Conservation (phyloP, 73 alveolate genomes). For the Strombidium stylifer region DNA sequence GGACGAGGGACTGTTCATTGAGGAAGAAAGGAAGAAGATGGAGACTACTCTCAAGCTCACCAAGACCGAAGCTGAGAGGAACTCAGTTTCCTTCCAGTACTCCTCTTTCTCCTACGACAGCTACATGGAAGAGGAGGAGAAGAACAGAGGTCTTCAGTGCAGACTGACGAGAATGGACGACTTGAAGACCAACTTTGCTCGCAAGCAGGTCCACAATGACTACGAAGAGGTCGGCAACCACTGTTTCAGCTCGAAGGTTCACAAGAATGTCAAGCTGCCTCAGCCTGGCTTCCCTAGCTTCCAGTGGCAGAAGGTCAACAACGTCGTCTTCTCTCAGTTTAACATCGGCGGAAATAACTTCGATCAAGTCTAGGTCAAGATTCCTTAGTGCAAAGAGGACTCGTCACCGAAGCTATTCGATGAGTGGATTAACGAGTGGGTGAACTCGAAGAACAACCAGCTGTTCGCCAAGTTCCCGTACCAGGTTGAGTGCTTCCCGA, state of each 20-base stretch:
- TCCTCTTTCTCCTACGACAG: not conserved
- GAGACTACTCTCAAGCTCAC: not conserved
- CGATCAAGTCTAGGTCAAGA: slow-evolving; percentile 9
- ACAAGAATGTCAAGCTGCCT: slow-evolving; percentile 3
- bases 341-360: slow-evolving; percentile 17
- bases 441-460: not conserved
- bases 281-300: slow-evolving; percentile 31
- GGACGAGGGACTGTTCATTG: slow-evolving; percentile 57
- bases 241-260: slow-evolving; percentile 2
- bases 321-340: slow-evolving; percentile 6
- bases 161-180: slow-evolving; percentile 5
- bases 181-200: slow-evolving; percentile 6
- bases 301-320: not conserved
- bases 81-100: not conserved
- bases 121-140: not conserved
- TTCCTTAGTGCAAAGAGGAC: slow-evolving; percentile 15
- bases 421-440: slow-evolving; percentile 2
- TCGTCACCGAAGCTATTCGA: not conserved
- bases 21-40: slow-evolving; percentile 31
- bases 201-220: not conserved
- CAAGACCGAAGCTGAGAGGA: not conserved
- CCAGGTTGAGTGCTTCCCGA: slow-evolving; percentile 28
- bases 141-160: not conserved
- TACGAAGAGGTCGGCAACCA: slow-evolving; percentile 18
- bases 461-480: slow-evolving; percentile 10